These are phyloP conservation scores for Gonapodya prolifera DNA, from an alignment of 192 early-diverging fungal genomes.

Conservation along the genomic window DNA sequence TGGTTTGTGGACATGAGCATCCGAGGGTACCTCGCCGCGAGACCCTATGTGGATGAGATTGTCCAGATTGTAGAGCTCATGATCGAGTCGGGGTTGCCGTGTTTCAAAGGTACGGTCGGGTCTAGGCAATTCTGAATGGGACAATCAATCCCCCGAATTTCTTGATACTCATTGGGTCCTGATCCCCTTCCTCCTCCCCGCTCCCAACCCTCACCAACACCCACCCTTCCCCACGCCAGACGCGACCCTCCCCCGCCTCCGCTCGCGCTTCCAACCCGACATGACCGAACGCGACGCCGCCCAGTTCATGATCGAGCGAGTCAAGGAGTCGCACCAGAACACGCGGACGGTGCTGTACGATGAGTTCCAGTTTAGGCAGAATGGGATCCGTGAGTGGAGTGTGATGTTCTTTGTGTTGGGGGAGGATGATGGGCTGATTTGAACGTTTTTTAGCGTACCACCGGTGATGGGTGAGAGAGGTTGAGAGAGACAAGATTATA, in stretches of 20 bases:
- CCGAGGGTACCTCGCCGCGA: constrained; percentile 78
- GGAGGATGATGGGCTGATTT: too few relatives aligned
- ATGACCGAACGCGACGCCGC: constrained; percentile 81
- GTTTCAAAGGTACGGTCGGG: constrained; percentile 64
- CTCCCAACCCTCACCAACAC: too few relatives aligned
- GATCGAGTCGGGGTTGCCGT: constrained; percentile 91
- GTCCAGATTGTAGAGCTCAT: constrained; percentile 80
- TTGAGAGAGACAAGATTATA: too few relatives aligned
- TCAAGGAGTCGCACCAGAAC: constrained; percentile 87
- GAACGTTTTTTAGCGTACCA: too few relatives aligned
- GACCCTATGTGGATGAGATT: constrained; percentile 87
- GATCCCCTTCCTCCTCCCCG: too few relatives aligned
- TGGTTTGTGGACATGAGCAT: constrained; percentile 83
- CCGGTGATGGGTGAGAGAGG: too few relatives aligned
- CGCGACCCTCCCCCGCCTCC: constrained; percentile 67
- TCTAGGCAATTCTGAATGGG: not conserved
- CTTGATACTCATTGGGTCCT: constrained; percentile 7
- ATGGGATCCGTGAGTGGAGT: constrained; percentile 39
- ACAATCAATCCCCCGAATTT: constrained; percentile 10
- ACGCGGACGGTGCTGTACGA: constrained; percentile 53
- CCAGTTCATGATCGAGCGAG: constrained; percentile 85
- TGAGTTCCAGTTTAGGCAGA: constrained; percentile 39
- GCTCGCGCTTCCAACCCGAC: constrained; percentile 79
- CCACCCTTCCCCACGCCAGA: too few relatives aligned
- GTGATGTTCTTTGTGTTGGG: too few relatives aligned